Base-by-base conservation (phyloP, 2,329 filamentous ascomycete species). In the Botrytis medusae region DNA sequence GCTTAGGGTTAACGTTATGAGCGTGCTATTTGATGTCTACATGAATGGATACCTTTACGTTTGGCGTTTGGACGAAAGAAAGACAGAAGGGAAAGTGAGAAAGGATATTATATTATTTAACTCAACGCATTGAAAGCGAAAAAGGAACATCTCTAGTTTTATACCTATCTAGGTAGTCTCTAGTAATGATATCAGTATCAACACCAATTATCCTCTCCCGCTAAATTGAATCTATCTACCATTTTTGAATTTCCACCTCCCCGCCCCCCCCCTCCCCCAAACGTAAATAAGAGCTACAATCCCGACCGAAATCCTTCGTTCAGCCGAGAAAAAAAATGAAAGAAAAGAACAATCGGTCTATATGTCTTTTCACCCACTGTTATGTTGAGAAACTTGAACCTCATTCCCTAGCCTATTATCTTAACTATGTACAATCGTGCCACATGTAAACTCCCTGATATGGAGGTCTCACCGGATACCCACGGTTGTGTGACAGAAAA, bases 1-100 rank as follows among this genome's bases (percentile, higher is more conserved):
- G 90, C 90, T 71, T 93, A 80, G 44, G 7, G n/a, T 9, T 18
- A 29, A 18, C 51, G 20, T 18, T 32, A 40, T 20, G 16, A 57
- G 29, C 65, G 68, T 62, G 54, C 42, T 69, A 37, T 69, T 42
- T 69, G 48, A 69, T 68, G 29, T 67, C 37, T 67, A 29, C n/a
- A 59, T 67, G 61, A 29, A 71, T 63, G n/a, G 16, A 54, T 68
- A 54, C 22, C 29, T 68, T 42, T 42, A 34, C 40, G 54, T 42
- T 71, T 63, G 59, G 69, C 69, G 69, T 71, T 63, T 4, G 68
- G 69, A 51, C 59, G 29, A 48, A 51, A 48, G 29, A 37, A 71
- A 29, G 25, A 51, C 25, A 22, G 44, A 48, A 22, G 8, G 7
- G 25, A 54, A 54, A 4, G 51, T 8, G 8, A 2, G 25, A 32